phyloP scores from a whole-genome alignment of 164 flowering plant species.

The Kalanchoe fedtschenkoi region DNA sequence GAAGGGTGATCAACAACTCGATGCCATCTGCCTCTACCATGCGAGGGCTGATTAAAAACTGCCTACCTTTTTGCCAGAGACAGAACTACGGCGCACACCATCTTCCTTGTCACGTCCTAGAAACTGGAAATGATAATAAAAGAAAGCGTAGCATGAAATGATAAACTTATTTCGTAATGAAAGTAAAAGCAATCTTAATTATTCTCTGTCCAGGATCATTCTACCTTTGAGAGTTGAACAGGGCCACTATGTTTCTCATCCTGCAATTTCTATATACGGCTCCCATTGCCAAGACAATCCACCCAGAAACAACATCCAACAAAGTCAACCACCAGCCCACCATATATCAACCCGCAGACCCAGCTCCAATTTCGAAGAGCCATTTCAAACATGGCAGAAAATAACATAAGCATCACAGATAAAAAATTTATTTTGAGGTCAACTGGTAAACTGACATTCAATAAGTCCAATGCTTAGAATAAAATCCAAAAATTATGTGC shows the following conservation, averaged over 20 bases:
- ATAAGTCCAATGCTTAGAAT: not conserved
- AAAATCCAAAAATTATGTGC: not conserved
- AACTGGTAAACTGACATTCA: not conserved
- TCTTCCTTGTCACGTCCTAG: constrained; percentile 82
- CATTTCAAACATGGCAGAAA: constrained; percentile 68
- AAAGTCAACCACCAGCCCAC: constrained; percentile 34
- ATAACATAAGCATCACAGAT: constrained; percentile 50
- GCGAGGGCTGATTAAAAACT: not conserved
- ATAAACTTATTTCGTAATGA: no score
- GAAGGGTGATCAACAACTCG: not conserved
- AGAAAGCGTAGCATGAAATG: not conserved
- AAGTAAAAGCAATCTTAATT: not conserved
- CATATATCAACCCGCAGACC: constrained; percentile 63
- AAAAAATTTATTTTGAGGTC: not conserved
- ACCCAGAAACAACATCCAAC: constrained; percentile 47
- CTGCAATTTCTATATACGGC: constrained; percentile 63
- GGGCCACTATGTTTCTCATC: constrained; percentile 65
- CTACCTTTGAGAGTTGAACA: constrained; percentile 95
- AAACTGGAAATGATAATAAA: constrained; percentile 43
- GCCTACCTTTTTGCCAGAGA: constrained; percentile 90
- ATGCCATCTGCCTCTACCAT: not conserved
- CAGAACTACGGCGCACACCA: constrained; percentile 89
- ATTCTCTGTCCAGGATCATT: not conserved
- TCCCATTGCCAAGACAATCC: constrained; percentile 56
- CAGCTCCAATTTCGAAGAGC: constrained; percentile 98